phyloP scores from a whole-genome alignment of 2,329 filamentous ascomycete species.

The Hypoxylon sp. region DNA sequence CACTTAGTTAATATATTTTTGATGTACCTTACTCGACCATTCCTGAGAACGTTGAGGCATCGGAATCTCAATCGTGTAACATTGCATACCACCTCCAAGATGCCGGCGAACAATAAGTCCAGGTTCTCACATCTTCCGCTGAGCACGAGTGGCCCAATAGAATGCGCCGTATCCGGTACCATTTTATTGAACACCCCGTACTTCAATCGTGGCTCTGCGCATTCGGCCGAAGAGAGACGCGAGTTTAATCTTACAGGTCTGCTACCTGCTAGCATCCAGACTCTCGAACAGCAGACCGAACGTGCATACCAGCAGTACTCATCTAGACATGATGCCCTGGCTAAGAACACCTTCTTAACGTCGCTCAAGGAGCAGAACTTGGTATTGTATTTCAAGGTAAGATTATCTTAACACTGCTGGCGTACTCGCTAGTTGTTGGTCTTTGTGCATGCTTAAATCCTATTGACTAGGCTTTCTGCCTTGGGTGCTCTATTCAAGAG shows the following conservation, averaged over 20 bases:
- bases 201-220: conserved; percentile 89
- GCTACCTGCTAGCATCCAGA: conserved; percentile 80
- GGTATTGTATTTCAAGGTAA: conserved; percentile 82
- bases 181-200: conserved; percentile 75
- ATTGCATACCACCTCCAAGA: conserved; percentile 46
- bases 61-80: conserved; percentile 26
- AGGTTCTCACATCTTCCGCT: conserved; percentile 63
- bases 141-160: conserved; percentile 64
- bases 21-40: conserved; percentile 43
- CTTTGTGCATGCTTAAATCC: background rate
- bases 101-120: conserved; percentile 51
- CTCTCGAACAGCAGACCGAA: conserved; percentile 80
- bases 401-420: conserved; percentile 29
- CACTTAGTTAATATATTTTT: conserved; percentile 27
- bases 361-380: conserved; percentile 89
- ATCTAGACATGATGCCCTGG: conserved; percentile 73
- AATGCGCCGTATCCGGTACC: conserved; percentile 65
- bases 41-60: conserved; percentile 29
- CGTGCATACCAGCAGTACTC: conserved; percentile 87
- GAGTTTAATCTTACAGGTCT: conserved; percentile 80
- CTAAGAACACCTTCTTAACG: conserved; percentile 90
- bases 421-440: background rate
- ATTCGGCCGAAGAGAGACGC: conserved; percentile 76
- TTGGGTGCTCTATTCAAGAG: background rate
- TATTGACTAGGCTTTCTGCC: background rate